Evolutionary conservation across 305 asterid genomes (phyloP).

Genomic region (Withania somnifera): DNA sequence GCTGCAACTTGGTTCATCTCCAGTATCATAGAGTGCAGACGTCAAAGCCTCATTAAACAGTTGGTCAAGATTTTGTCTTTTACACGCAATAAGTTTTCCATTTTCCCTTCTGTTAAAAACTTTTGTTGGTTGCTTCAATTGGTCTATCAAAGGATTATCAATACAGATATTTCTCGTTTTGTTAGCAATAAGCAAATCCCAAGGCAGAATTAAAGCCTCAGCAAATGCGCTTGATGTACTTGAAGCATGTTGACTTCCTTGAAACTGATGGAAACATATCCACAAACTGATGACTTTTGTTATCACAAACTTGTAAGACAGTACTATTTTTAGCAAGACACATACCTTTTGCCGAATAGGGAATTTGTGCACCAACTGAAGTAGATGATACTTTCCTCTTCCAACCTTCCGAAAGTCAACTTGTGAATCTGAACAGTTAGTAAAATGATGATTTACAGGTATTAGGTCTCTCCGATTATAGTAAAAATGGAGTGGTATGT

Average conservation of each 20-base stretch:
- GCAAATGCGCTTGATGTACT: conserved; percentile 48
- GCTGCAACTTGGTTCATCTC: conserved; percentile 13
- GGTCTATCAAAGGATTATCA: conserved; percentile 16
- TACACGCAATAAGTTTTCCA: conserved; percentile 11
- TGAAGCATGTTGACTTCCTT: conserved; percentile 32
- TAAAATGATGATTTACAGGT: conserved; percentile 15
- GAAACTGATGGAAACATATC: conserved; percentile 26
- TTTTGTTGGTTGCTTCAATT: conserved; percentile 17
- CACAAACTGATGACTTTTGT: neutral
- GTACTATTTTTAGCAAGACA: neutral
- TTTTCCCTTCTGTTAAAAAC: conserved; percentile 7
- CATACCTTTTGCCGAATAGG: conserved; percentile 60
- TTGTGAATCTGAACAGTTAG: conserved; percentile 26
- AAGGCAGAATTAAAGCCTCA: conserved; percentile 68
- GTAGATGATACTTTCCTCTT: conserved; percentile 60
- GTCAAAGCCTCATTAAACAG: conserved; percentile 13
- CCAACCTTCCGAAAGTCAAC: conserved; percentile 34
- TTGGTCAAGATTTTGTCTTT: conserved; percentile 43
- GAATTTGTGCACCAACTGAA: conserved; percentile 64
- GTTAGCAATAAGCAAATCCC: conserved; percentile 60
- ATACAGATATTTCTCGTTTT: conserved; percentile 23
- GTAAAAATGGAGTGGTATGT: conserved; percentile 35
- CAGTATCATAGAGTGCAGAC: conserved; percentile 16
- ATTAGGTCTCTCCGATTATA: conserved; percentile 26
- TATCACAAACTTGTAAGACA: conserved; percentile 5